These are phyloP conservation scores for Kodamaea neixiangensis DNA, from an alignment of 805 yeast genomes.

Conservation along the genomic window DNA sequence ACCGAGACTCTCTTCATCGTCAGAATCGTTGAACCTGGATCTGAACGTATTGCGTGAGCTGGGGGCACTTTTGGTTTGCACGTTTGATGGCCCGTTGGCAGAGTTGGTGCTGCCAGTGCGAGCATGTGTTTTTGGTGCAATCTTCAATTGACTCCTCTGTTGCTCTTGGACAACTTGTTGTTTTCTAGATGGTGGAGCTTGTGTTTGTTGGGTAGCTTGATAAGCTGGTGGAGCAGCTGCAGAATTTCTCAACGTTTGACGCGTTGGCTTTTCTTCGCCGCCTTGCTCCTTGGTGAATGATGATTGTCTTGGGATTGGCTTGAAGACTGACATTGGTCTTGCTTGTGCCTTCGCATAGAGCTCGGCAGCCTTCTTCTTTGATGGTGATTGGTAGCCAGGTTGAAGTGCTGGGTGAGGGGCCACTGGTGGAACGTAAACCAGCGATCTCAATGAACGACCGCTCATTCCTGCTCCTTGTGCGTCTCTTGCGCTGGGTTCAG, in stretches of 20 bases:
- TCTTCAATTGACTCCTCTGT: not conserved
- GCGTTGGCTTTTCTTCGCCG: constrained; percentile 1
- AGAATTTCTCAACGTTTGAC: constrained; percentile 4
- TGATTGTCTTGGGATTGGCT: constrained; percentile 47
- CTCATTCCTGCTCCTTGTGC: constrained; percentile 24
- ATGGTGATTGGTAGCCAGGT: constrained; percentile 40
- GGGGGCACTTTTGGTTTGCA: not conserved
- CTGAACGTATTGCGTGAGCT: constrained; percentile 18
- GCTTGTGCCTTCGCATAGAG: constrained; percentile 53
- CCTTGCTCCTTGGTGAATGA: constrained; percentile 53
- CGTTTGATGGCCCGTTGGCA: not conserved
- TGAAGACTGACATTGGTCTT: constrained; percentile 41
- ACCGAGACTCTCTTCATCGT: constrained; percentile 22
- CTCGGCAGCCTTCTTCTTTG: constrained; percentile 51
- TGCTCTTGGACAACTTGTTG: constrained; percentile 5
- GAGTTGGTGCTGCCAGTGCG: not conserved
- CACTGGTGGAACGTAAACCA: constrained; percentile 32
- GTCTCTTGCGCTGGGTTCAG: constrained; percentile 5
- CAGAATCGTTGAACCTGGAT: constrained; percentile 32
- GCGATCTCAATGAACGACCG: constrained; percentile 27
- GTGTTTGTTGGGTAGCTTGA: not conserved
- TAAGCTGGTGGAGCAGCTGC: not conserved
- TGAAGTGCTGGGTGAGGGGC: constrained; percentile 42
- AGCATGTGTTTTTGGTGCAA: constrained; percentile 1
- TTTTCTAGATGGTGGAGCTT: constrained; percentile 4